These are phyloP conservation scores for Escallonia rubra DNA, from an alignment of 129 eudicot species.

Conservation along the genomic window DNA sequence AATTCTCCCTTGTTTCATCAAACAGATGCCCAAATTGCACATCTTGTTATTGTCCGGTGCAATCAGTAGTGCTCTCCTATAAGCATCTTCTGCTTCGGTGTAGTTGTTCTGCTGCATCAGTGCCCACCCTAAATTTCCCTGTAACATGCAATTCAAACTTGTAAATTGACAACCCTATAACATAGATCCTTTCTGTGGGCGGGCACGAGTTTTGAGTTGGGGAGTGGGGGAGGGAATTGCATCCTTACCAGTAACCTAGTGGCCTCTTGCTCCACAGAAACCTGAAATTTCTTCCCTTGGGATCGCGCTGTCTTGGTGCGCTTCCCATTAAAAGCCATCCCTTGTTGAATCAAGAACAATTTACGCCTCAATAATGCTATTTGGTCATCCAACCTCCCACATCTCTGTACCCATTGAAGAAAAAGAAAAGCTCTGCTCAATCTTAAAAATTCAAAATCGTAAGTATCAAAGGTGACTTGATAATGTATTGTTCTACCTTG, in stretches of 20 bases:
- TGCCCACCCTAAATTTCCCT: no score
- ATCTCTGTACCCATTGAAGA: constrained; percentile 50
- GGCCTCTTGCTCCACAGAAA: constrained; percentile 98
- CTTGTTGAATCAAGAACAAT: constrained; percentile 90
- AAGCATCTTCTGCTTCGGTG: no score
- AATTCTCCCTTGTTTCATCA: constrained; percentile 62
- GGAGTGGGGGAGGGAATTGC: no score
- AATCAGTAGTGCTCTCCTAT: constrained; percentile 57
- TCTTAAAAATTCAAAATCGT: not conserved
- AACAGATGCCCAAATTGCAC: no score
- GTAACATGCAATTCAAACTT: not conserved
- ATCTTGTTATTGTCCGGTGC: constrained; percentile 86
- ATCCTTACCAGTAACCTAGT: constrained; percentile 78
- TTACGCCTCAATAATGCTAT: constrained; percentile 78
- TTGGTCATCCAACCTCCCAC: constrained; percentile 99
- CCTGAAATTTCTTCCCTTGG: constrained; percentile 97
- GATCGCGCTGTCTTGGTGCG: constrained; percentile 96
- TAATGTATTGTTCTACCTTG: constrained; percentile 41
- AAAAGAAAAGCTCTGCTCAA: not conserved
- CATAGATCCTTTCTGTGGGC: no score
- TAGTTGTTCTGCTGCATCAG: no score
- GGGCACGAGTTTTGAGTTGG: no score
- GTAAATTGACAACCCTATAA: no score
- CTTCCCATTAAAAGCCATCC: constrained; percentile 96
- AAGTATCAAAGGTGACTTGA: not conserved